Evolutionary conservation across 2,329 filamentous ascomycete genomes (phyloP), one percentile per base, ranked within the genome.

Genomic region (Talaromyces sp.): DNA sequence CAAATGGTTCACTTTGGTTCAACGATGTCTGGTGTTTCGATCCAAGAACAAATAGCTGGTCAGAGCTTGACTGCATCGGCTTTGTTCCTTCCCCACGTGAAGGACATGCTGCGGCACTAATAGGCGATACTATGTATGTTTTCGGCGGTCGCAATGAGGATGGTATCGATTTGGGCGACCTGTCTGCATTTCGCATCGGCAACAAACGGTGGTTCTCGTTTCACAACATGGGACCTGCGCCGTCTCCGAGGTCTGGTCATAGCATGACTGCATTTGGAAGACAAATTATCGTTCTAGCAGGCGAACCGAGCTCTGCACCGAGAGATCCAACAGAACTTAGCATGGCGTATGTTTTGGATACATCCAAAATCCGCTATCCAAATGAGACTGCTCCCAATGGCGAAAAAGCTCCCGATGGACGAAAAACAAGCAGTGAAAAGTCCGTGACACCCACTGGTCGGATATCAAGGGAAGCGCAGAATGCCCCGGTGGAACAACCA

Each of bases 21-120:
- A 99, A 98, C 76, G 95, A 99, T 75, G 95, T 99, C 57, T 99
- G 95, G 95, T 92, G 89, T 61, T 99, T 95, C 76, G 94, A 97
- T 72, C 91, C 93, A 8, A 84, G 88, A 63, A 81, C 86, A 54
- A 97, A 97, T 76, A 81, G 85, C 64, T 99, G 95, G 95, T 81
- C 87, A 10, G 90, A 96, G 75, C 84, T 97, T 64, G 94, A 98
- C 73, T 99, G 95, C 76, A 97, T 98, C 73, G 95, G 95, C 41
- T 99, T 97, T 77, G 98, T 99, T 66, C 95, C 96, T 1, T 89
- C 93, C 1, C 89, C 94, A 19, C 88, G 95, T 67, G 95, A 99
- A 83, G 95, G 95, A 3, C 95, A 99, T 76, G 93, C 96, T 13
- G 92, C 95, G 14, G 89, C 94, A 3, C 83, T 99, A 22, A 93